Evolutionary conservation across 2,329 filamentous ascomycete genomes (phyloP), one percentile per base, ranked within the genome.

Genomic region (Fusarium albidum): DNA sequence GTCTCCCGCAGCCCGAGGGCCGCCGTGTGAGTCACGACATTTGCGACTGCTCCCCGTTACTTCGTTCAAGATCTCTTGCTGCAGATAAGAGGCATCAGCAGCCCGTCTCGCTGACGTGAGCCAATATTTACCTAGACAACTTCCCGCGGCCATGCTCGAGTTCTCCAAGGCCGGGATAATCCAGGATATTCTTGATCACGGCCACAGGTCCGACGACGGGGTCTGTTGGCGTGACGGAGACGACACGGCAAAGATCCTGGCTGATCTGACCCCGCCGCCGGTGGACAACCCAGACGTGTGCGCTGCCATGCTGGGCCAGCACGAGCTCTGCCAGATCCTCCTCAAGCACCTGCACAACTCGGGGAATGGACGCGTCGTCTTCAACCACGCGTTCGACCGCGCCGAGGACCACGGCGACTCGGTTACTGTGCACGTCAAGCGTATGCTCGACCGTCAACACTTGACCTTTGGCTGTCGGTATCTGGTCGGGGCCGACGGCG

Each of bases 161-260:
- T 42, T 42, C 18, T 26, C 40, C 27, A 42, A 42, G 28, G 40
- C 40, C 12, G 40, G 40, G 32, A 32, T 42, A 42, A 26, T 42
- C 28, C 40, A 42, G 32, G 40, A 42, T 32, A 15, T 42, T 33
- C 29, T 42, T 31, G 40, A 42, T 42, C 17, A 28, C 28, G 40
- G 40, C 40, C 40, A 42, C 28, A 42, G 40, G 40, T 42, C 40
- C 27, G 27, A 42, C 27, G 40, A 42, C 18, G 40, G 40, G 32
- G 40, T 42, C 40, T 42, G 40, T 42, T 42, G 40, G 40, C 26
- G 40, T 21, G 40, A 42, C 26, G 40, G 40, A 21, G 32, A 42
- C 26, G 40, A 42, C 40, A 42, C 28, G 29, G 21, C 40, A n/a
- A 42, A 42, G 40, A 32, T 42, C 26, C 40, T 42, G 26, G 40